Evolutionary conservation across 2,329 filamentous ascomycete genomes (phyloP).

Genomic region (Ophiostoma tasmaniense): DNA sequence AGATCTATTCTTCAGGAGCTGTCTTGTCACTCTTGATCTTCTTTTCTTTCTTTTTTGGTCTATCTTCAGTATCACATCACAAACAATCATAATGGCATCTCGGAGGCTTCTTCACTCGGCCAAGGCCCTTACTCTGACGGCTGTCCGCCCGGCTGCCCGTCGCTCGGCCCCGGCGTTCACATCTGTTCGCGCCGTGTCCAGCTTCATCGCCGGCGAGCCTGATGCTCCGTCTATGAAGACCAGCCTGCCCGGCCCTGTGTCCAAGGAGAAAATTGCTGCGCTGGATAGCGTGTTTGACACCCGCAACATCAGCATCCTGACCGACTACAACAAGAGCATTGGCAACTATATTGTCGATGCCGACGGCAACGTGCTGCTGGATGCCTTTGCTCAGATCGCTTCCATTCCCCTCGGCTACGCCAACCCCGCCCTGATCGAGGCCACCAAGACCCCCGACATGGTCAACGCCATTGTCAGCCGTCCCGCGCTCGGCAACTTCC

Average conservation of each 20-base stretch:
- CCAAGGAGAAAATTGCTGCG: conserved; percentile 58
- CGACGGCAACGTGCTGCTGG: conserved; percentile 63
- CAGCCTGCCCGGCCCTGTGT: conserved; percentile 68
- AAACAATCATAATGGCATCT: conserved; percentile 6
- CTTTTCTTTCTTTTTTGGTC: neutral
- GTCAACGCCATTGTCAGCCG: conserved; percentile 73
- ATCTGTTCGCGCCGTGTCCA: neutral
- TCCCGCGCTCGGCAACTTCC: conserved; percentile 84
- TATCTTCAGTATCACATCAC: neutral
- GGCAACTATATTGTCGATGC: conserved; percentile 75
- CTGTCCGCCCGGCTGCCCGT: neutral
- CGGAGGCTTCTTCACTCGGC: conserved; percentile 9
- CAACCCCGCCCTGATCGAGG: conserved; percentile 65
- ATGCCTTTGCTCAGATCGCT: conserved; percentile 73
- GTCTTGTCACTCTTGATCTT: neutral
- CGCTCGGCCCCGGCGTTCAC: neutral
- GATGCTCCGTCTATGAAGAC: conserved; percentile 45
- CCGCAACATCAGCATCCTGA: conserved; percentile 73
- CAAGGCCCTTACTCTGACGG: neutral
- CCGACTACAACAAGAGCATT: conserved; percentile 62
- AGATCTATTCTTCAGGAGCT: neutral
- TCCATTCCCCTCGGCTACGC: conserved; percentile 90
- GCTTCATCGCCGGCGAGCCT: conserved; percentile 35
- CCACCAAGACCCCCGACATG: conserved; percentile 70
- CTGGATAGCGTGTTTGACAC: conserved; percentile 77